Percentiles rank a stretch among this genome's conserved stretches.
These are phyloP conservation scores for Lachnellula arida DNA, from an alignment of 2,329 filamentous ascomycete genomes.

Conservation along the genomic window DNA sequence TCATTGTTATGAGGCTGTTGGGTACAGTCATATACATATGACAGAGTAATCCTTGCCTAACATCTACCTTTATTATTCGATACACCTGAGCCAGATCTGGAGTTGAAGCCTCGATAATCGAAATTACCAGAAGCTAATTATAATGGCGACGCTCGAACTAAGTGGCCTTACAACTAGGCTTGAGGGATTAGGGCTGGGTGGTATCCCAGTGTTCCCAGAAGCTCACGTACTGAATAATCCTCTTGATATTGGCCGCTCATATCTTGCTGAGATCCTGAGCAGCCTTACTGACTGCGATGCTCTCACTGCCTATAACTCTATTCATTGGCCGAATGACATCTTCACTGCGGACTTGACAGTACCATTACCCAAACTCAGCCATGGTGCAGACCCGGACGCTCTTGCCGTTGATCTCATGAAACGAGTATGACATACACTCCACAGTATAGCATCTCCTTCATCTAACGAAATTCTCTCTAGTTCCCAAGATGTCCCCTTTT, in stretches of 20 bases:
- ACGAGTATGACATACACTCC: background rate
- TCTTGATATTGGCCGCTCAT: conserved; percentile 11
- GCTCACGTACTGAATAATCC: conserved; percentile 11
- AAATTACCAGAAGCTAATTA: background rate
- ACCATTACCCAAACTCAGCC: conserved; percentile 4
- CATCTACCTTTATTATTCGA: too few relatives aligned
- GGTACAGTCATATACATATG: too few relatives aligned
- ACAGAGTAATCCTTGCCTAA: too few relatives aligned
- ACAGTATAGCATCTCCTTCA: background rate
- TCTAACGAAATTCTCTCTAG: background rate
- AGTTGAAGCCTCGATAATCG: too few relatives aligned
- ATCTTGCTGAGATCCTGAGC: conserved; percentile 6
- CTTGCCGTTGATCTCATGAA: conserved; percentile 4
- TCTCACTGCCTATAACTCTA: conserved; percentile 2
- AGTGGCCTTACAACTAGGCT: conserved; percentile 3
- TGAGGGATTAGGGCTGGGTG: background rate
- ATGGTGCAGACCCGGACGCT: background rate
- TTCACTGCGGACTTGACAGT: conserved; percentile 8
- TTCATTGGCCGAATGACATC: conserved; percentile 6
- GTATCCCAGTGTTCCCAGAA: conserved; percentile 5
- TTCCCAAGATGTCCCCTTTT: conserved; percentile 6
- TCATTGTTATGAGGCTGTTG: too few relatives aligned
- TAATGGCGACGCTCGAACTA: conserved; percentile 3
- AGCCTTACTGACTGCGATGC: conserved; percentile 7
- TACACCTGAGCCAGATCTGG: too few relatives aligned